Evolutionary conservation across 495 filamentous ascomycete genomes (phyloP), one percentile per base, ranked within the genome.

Genomic region (Bryoglossum gracile): DNA sequence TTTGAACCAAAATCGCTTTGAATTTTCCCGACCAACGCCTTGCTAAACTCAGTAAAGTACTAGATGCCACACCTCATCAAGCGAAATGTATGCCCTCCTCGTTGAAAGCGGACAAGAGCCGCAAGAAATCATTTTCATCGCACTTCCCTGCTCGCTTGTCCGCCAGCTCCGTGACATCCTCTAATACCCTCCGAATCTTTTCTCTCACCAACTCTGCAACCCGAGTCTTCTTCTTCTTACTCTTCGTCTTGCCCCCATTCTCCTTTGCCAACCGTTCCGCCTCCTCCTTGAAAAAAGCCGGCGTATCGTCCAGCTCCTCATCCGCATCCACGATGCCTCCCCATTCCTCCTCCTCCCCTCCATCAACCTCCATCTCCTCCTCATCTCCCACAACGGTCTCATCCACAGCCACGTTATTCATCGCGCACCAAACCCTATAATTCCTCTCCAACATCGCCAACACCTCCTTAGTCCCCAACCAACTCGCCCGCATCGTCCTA

Each of bases 21-120:
- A 42, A 21, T 24, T 18, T 11, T 36, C 6, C 17, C 48, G 3
- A 16, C 48, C 30, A 59, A 59, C 56, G 18, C 56, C 56, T 53
- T 53, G 52, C 47, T 54, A 55, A 57, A 5, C 19, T 14, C 22
- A 41, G 3, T 18, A 37, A 47, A 14, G 36, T 13, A 18, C 35
- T 25, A 18, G 16, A n/a, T 14, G 14, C 18, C 19, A 40, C 40
- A 2, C 14, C 6, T 32, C 1, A 4, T 78, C 68, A 94, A 45
- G 79, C 86, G 70, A 97, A 97, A 70, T 95, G 90, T 51, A 95
- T 91, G 13, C 87, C 87, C 60, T 95, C 87, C 48, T 87, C 77
- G 63, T 95, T 94, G 66, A 95, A 90, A 25, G 79, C 77, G 72
- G 51, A 61, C 13, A 77, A 65, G 18, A 79, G 54, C 35, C 65